Conservation (phyloP, 345 rosid genomes). For the Pistacia atlantica region DNA sequence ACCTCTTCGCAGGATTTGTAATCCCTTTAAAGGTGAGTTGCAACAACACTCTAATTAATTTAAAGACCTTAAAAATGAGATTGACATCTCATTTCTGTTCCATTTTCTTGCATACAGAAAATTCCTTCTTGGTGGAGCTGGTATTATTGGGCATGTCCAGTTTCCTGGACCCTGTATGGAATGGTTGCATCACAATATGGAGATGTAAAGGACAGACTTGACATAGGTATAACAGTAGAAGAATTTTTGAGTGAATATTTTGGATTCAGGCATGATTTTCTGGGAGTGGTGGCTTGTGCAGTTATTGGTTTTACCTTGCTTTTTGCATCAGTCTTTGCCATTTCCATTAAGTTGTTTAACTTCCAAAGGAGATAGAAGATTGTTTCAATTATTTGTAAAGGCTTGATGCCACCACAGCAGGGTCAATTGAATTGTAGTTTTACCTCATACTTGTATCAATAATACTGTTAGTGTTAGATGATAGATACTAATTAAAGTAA, state of each 20-base stretch:
- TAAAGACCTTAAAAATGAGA: too few species aligned
- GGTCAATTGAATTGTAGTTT: neutral
- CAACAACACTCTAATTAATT: too few species aligned
- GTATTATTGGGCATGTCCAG: slow-evolving; percentile 55
- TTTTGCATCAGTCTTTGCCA: slow-evolving; percentile 22
- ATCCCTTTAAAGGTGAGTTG: slow-evolving; percentile 60
- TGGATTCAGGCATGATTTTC: slow-evolving; percentile 27
- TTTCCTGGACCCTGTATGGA: slow-evolving; percentile 56
- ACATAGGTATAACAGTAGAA: slow-evolving; percentile 7
- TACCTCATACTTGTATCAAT: too few species aligned
- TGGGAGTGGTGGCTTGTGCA: slow-evolving; percentile 17
- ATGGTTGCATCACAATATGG: slow-evolving; percentile 44
- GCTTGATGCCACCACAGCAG: neutral
- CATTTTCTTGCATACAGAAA: slow-evolving; percentile 22
- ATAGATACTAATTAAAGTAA: too few species aligned
- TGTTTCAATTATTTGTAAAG: neutral
- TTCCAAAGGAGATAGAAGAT: slow-evolving; percentile 29
- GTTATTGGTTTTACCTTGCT: slow-evolving; percentile 17
- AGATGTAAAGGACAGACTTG: slow-evolving; percentile 26
- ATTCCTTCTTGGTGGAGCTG: slow-evolving; percentile 60
- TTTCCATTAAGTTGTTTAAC: slow-evolving; percentile 15
- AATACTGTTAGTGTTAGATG: too few species aligned
- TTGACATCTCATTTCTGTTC: neutral
- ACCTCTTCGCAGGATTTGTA: slow-evolving; percentile 65
- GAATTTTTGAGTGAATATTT: slow-evolving; percentile 19